Conservation (phyloP, 805 yeast genomes). For the Torulaspora indica region DNA sequence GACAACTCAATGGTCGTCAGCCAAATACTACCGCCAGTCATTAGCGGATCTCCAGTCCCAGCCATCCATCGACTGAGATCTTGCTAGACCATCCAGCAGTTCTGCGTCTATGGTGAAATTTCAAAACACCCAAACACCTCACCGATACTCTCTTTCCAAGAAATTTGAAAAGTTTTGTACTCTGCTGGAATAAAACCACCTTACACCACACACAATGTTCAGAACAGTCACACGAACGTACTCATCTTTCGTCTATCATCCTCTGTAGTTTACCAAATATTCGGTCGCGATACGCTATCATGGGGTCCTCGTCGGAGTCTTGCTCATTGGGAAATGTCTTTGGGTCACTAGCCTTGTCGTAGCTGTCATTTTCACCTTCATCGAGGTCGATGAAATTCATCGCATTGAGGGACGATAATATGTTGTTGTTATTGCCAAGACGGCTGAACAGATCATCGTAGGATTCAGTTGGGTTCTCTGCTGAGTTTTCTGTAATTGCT, state of each 20-base stretch:
- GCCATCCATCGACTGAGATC: not conserved
- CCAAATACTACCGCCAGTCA: not conserved
- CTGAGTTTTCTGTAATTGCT: conserved; percentile 33
- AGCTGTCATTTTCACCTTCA: conserved; percentile 15
- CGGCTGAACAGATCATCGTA: conserved; percentile 19
- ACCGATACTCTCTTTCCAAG: too few species aligned
- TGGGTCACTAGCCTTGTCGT: conserved; percentile 55
- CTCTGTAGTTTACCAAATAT: conserved; percentile 54
- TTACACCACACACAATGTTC: too few species aligned
- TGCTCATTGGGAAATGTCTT: conserved; percentile 43
- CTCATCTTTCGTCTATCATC: conserved; percentile 41
- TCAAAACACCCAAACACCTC: conserved; percentile 7
- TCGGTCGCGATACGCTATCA: conserved; percentile 59
- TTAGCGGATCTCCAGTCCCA: not conserved
- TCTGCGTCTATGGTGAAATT: conserved; percentile 8
- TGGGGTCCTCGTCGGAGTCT: conserved; percentile 52
- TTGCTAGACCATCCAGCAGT: not conserved
- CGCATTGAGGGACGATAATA: conserved; percentile 24
- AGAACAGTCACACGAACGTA: conserved; percentile 8
- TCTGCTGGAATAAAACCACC: conserved; percentile 1
- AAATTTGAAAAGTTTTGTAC: not conserved
- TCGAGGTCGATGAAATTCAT: conserved; percentile 36
- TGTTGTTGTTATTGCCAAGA: conserved; percentile 22
- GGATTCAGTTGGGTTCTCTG: conserved; percentile 16
- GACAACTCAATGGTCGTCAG: not conserved